Base-by-base conservation (phyloP, 352 stramenopile genomes). In the Globisporangium yorkense region DNA sequence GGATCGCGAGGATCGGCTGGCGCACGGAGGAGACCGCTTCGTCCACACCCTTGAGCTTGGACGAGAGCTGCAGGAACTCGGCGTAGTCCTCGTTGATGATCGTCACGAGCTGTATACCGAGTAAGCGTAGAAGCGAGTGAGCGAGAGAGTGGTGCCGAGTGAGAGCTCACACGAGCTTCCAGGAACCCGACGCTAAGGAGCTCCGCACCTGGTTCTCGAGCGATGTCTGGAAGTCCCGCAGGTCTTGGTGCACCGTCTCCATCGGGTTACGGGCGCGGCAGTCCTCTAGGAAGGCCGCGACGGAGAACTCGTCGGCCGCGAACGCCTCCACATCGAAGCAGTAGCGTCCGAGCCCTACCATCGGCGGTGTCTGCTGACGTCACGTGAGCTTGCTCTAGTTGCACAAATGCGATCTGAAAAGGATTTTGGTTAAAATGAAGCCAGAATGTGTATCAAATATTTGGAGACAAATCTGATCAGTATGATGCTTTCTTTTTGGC, bases 11-110 rank as follows among this genome's bases (percentile, higher is more conserved):
- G 40, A 96, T 80, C 31, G 86, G 84, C 45, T 68, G 63, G 31
- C 82, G 80, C 37, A 96, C 77, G 12, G 82, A 90, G 10, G 81
- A 87, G 18, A 94, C 84, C 21, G 86, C 83, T 57, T 90, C 86
- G 53, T 96, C 85, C 31, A 96, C 84, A 21, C 82, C 86, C 61
- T 92, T 92, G 31, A 96, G 74, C 65, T 85, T 88, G 48, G 83
- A 88, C 43, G 86, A 96, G 49, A 96, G 78, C 71, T 96, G 86
- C 44, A 96, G 70, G 57, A 96, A 96, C 71, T 96, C 86, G 49
- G 82, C 74, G 58, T 96, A 96, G 67, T 96, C 86, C 41, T 92
- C 74, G 56, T 96, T 92, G 71, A 96, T 96, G 64, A 96, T 93
- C 44, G 82, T 76, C 15, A 96, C 86, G 33, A 96, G 74, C 71